Evolutionary conservation across 1,284 basidiomycete species (phyloP).

Genomic region (Cryptococcus depauperatus): DNA sequence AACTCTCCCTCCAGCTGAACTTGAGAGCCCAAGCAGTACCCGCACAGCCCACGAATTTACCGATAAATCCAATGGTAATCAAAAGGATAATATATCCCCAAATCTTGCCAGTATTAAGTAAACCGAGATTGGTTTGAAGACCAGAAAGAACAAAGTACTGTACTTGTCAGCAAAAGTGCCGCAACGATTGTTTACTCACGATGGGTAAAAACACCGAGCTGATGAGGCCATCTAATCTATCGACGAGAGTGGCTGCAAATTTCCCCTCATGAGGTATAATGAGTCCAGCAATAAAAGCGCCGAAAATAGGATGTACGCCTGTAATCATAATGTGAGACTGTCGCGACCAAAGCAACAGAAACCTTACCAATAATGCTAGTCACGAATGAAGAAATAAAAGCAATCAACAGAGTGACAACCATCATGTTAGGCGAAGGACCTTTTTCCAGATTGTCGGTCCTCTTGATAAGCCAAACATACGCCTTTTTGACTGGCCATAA

Average conservation of each 20-base stretch:
- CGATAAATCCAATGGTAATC: constrained; percentile 67
- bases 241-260: constrained; percentile 65
- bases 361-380: constrained; percentile 75
- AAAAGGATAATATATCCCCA: constrained; percentile 85
- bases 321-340: constrained; percentile 1
- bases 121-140: constrained; percentile 70
- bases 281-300: constrained; percentile 78
- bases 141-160: constrained; percentile 79
- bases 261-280: constrained; percentile 83
- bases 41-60: constrained; percentile 67
- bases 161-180: background rate
- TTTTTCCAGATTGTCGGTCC: constrained; percentile 65
- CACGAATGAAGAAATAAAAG: constrained; percentile 71
- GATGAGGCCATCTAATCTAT: constrained; percentile 69
- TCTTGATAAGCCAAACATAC: constrained; percentile 63
- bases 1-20: constrained; percentile 69
- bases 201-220: constrained; percentile 66
- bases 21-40: constrained; percentile 57
- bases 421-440: constrained; percentile 71
- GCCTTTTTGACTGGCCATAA: constrained; percentile 60
- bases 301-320: constrained; percentile 68
- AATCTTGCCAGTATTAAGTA: constrained; percentile 60
- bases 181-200: constrained; percentile 46
- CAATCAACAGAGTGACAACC: constrained; percentile 63
- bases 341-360: background rate